These are phyloP conservation scores for Sugiyamaella qingdaonensis DNA, from an alignment of 805 yeast species.

Conservation along the genomic window DNA sequence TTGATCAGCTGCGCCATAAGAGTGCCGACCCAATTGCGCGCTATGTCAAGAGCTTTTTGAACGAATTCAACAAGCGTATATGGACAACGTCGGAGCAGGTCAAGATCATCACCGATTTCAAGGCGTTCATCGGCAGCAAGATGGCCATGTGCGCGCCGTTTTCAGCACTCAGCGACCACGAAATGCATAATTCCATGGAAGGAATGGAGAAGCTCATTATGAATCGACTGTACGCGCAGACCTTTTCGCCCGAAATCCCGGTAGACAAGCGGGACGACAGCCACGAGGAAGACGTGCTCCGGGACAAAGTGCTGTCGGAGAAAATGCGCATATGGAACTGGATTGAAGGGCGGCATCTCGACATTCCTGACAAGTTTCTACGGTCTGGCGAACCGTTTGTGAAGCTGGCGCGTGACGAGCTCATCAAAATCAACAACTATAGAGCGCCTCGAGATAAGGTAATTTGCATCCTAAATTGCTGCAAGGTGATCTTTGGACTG, in stretches of 20 bases:
- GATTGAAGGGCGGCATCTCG: conserved; percentile 72
- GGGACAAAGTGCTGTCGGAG: conserved; percentile 50
- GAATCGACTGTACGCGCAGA: conserved; percentile 74
- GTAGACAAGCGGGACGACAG: conserved; percentile 44
- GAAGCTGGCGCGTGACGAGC: conserved; percentile 65
- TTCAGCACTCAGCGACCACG: conserved; percentile 53
- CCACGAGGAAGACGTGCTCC: conserved; percentile 58
- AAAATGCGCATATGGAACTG: conserved; percentile 64
- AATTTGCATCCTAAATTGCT: conserved; percentile 84
- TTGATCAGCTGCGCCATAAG: conserved; percentile 63
- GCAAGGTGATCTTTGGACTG: conserved; percentile 87
- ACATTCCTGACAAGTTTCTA: conserved; percentile 54
- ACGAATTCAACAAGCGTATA: conserved; percentile 62
- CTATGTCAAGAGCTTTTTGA: conserved; percentile 78
- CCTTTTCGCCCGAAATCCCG: conserved; percentile 74
- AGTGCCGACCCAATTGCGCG: conserved; percentile 85
- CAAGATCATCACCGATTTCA: conserved; percentile 74
- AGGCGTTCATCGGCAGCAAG: conserved; percentile 52
- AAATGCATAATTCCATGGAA: conserved; percentile 70
- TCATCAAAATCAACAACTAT: conserved; percentile 72
- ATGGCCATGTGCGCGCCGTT: conserved; percentile 69
- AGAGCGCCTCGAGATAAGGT: conserved; percentile 94
- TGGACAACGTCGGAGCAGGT: conserved; percentile 78
- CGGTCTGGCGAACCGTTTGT: conserved; percentile 51
- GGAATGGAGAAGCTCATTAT: conserved; percentile 90